These are phyloP conservation scores for Globisporangium alternatum DNA, from an alignment of 352 stramenopile species.

Conservation along the genomic window DNA sequence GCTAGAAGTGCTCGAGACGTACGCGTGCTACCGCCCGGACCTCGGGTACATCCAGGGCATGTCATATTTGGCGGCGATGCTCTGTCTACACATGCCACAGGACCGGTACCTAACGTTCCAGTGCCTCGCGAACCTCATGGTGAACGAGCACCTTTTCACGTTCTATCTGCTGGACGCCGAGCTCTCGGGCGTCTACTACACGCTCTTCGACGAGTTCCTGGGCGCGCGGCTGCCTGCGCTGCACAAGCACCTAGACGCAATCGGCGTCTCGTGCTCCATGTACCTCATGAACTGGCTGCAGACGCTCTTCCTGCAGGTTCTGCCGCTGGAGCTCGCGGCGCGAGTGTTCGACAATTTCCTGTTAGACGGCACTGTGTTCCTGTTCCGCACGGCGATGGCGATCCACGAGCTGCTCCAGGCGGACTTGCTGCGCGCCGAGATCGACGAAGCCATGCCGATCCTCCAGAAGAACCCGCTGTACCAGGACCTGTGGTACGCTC, in stretches of 20 bases:
- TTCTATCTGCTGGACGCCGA: constrained; percentile 85
- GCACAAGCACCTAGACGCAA: constrained; percentile 44
- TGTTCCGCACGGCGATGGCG: constrained; percentile 79
- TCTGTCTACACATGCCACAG: constrained; percentile 85
- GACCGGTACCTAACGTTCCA: constrained; percentile 83
- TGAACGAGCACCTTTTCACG: constrained; percentile 86
- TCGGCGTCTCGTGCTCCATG: constrained; percentile 73
- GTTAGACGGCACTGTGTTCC: constrained; percentile 78
- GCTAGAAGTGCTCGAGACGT: constrained; percentile 82
- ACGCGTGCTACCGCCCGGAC: constrained; percentile 84
- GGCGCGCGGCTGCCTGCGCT: constrained; percentile 42
- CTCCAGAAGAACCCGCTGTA: constrained; percentile 67
- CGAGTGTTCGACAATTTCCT: constrained; percentile 85
- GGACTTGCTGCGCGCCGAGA: constrained; percentile 52
- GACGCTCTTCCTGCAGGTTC: constrained; percentile 81
- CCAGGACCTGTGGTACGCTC: constrained; percentile 54
- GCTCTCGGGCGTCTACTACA: constrained; percentile 79
- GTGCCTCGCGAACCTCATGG: constrained; percentile 85
- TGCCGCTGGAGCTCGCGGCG: constrained; percentile 72
- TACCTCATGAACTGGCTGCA: constrained; percentile 90
- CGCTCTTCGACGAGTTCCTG: constrained; percentile 74
- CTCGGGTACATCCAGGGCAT: constrained; percentile 90
- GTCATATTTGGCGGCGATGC: constrained; percentile 83
- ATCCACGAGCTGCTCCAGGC: constrained; percentile 69
- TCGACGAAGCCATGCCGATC: constrained; percentile 75